Base-by-base conservation (phyloP, 2,329 filamentous ascomycete species). In the Cladosporium sp. region DNA sequence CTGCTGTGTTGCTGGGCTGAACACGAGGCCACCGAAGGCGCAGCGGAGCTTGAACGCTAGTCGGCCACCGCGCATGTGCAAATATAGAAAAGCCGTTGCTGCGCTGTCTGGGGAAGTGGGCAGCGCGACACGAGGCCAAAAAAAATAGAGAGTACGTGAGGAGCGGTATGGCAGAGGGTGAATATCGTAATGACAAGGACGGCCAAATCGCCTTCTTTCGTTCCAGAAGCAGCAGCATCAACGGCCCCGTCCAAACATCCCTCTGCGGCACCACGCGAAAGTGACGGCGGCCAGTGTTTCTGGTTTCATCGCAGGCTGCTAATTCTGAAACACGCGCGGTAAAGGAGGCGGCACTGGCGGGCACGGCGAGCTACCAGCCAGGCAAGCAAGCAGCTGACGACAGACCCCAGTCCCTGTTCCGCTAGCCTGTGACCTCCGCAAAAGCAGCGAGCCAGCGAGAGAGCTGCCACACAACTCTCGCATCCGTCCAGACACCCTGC, bases 401-500 rank as follows among this genome's bases (percentile, higher is more conserved):
- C 48, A 19, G 40, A 44, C 48, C 22, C 22, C 24, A 24, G 48
- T 24, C 48, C 22, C 40, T 44, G 40, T 12, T n/a, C 39, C 39
- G 13, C 39, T 22, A 44, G 5, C 15, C 2, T 25, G 40, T 24
- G 49, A n/a, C 49, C 35, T 42, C 37, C 50, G 50, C 50, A 53
- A 53, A 53, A 53, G 40, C 52, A 47, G 52, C 52, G 40, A 55
- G 50, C 37, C 22, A 39, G 37, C 37, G 19, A 47, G 40, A 40
- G 32, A 47, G 49, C 36, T 24, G 50, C 50, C 37, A 20, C 37
- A 20, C 48, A 51, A 37, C 48, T 44, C 51, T 55, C 52, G 37
- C 42, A 36, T 28, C 40, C 39, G 20, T 42, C 39, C 39, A 17
- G 4, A 34, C 32, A 32, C 19, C 36, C 19, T 13, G 32, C 40